Evolutionary conservation across 176 grass and related monocot genomes (phyloP), one percentile per base, ranked within the genome.

Genomic region (Carex kokanica): DNA sequence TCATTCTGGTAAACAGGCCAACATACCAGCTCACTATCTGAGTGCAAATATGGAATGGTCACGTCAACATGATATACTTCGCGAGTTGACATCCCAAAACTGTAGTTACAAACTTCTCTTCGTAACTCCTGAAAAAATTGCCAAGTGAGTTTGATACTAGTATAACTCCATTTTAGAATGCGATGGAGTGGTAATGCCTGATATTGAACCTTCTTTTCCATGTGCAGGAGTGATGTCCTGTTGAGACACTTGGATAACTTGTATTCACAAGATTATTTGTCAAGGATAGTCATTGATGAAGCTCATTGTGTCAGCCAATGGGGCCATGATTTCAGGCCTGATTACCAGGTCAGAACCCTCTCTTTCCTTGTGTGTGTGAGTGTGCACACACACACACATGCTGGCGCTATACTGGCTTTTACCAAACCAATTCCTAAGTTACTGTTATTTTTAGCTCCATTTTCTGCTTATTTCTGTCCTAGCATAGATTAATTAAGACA

Each of bases 281-380:
- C 88, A 78, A 98, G 96, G 85, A 98, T 98, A 87, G 96, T 98
- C 75, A 95, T 98, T 79, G 95, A 98, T 87, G 96, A 98, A 93
- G 96, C 93, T 75, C 96, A 98, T 87, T 98, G 93, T 89, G 91
- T 98, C 66, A 98, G 93, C 84, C 96, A 98, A 54, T 98, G 96
- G 96, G 96, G 96, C 6, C 96, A 98, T 84, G 96, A 98, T 86
- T 98, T 98, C 75, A 88, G 96, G 74, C 96, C 93, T 77, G 96
- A 98, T 84, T 98, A 98, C 83, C 81, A 98, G 92, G 92, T 98
- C 60, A 85, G 51, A 40, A 78, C 52, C 11, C 40, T 78, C 40
- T 64, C 38, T 16, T 66, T 82, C 24, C 21, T 47, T 54, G 47
- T 55, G 73, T 25, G 47, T 47, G 6, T 77, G 23, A 25, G 14